Evolutionary conservation across 257 asterid species (phyloP).

Genomic region (Knoxia roxburghii): DNA sequence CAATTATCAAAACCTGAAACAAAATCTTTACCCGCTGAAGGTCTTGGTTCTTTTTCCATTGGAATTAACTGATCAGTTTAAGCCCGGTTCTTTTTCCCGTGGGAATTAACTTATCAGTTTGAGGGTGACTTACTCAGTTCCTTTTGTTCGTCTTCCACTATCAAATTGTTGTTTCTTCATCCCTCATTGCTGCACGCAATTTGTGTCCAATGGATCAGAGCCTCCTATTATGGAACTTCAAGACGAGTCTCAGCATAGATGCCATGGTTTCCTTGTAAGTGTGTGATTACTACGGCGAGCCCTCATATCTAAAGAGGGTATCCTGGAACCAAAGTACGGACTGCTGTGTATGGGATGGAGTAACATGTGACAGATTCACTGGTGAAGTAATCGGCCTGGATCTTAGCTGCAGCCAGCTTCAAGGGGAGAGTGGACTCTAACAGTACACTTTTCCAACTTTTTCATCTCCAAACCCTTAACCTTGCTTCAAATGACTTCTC

Average conservation of each 20-base stretch:
- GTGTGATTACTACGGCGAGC: not conserved
- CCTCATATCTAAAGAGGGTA: slow-evolving; percentile 9
- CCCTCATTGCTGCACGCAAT: not conserved
- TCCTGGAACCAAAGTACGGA: slow-evolving; percentile 20
- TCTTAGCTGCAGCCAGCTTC: slow-evolving; percentile 21
- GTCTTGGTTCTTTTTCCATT: no score
- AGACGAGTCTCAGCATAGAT: slow-evolving; percentile 7
- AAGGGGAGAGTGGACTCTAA: slow-evolving; percentile 12
- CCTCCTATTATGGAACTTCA: slow-evolving; percentile 17
- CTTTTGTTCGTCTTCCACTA: slow-evolving; percentile 8
- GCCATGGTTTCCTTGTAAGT: not conserved
- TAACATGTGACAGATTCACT: slow-evolving; percentile 1
- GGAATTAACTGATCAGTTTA: not conserved
- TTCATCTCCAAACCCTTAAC: slow-evolving; percentile 10
- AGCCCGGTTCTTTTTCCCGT: no score
- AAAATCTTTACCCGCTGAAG: no score
- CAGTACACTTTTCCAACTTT: slow-evolving; percentile 17
- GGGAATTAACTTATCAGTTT: not conserved
- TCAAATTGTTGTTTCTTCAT: slow-evolving; percentile 11
- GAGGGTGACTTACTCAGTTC: not conserved
- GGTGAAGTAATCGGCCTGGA: slow-evolving; percentile 20
- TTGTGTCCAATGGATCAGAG: slow-evolving; percentile 19
- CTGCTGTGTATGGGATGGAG: slow-evolving; percentile 23
- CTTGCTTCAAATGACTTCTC: slow-evolving; percentile 24
- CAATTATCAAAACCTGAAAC: no score